Evolutionary conservation across 1,284 basidiomycete genomes (phyloP).

Genomic region (Puccinia triticina): DNA sequence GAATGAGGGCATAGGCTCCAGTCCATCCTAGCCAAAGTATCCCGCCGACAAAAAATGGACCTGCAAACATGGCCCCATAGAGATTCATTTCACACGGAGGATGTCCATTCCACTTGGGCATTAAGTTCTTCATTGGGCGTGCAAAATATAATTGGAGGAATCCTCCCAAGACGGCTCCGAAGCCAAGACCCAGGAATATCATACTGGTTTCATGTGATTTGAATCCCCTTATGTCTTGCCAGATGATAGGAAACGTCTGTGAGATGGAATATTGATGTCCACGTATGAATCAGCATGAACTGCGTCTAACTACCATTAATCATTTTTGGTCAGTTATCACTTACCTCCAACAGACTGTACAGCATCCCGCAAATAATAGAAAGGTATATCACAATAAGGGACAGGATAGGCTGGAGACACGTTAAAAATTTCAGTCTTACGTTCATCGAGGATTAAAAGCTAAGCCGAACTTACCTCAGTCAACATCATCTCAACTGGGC

Average conservation of each 20-base stretch:
- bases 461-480: conserved; percentile 61
- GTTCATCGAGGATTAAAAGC: background rate
- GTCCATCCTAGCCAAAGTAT: conserved; percentile 77
- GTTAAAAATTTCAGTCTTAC: background rate
- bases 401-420: conserved; percentile 65
- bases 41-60: conserved; percentile 66
- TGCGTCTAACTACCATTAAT: background rate
- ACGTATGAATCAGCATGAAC: background rate
- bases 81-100: conserved; percentile 72
- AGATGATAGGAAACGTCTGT: conserved; percentile 64
- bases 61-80: conserved; percentile 66
- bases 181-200: conserved; percentile 71
- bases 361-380: conserved; percentile 71
- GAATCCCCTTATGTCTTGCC: conserved; percentile 66
- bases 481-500: conserved; percentile 70
- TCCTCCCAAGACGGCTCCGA: conserved; percentile 68
- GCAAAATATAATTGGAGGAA: conserved; percentile 54
- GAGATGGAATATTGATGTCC: background rate
- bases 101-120: conserved; percentile 64
- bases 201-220: conserved; percentile 68
- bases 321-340: background rate
- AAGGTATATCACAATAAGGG: conserved; percentile 69
- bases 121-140: conserved; percentile 65
- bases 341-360: conserved; percentile 61
- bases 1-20: conserved; percentile 66